Base-by-base conservation (phyloP, 306 rosid species). In the Inga oerstediana region DNA sequence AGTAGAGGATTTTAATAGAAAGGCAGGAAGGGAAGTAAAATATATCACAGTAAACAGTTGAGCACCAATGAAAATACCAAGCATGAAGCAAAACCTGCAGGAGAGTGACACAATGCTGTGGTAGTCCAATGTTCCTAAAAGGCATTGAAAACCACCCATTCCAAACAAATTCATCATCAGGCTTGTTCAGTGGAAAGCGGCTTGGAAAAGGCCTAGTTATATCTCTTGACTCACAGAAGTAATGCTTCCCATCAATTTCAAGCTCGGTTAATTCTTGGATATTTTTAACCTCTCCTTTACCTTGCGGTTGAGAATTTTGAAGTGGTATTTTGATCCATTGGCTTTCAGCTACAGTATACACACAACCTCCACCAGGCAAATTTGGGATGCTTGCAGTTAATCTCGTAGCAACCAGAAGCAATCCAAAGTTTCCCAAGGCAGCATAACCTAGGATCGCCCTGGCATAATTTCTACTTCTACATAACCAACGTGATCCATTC, bases 161-260 rank as follows among this genome's bases (percentile, higher is more conserved):
- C 99, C 99, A 97, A 75, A 97, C 98, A 66, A 97, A 97, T 87
- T 97, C 99, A 74, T 90, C 91, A 20, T 97, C 99, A 20, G 99
- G 99, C 59, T 86, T 71, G 16, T 72, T 44, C 73, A 85, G 49
- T 7, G 90, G 78, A 93, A 87, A 80, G 43, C 87, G 84, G 64
- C 99, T 97, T 8, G 99, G 99, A 81, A 86, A 97, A 12, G 98
- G 92, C 51, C 97, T 85, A 8, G 99, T 97, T 12, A 97, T 76
- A 77, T 97, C 98, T 81, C 98, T 94, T 1, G 94, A 87, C 80
- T 94, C 98, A 51, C 97, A 97, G 75, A 92, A 97, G 84, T 91
- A 97, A 81, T 97, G 94, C 74, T 92, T 97, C 56, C 99, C 99
- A 75, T 92, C 97, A 54, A 97, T 91, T 78, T 94, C 99, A 82